Percentiles rank a stretch among this genome's conserved stretches.
Conservation (phyloP, 2,329 filamentous ascomycete species). For the Cytospora piceae region DNA sequence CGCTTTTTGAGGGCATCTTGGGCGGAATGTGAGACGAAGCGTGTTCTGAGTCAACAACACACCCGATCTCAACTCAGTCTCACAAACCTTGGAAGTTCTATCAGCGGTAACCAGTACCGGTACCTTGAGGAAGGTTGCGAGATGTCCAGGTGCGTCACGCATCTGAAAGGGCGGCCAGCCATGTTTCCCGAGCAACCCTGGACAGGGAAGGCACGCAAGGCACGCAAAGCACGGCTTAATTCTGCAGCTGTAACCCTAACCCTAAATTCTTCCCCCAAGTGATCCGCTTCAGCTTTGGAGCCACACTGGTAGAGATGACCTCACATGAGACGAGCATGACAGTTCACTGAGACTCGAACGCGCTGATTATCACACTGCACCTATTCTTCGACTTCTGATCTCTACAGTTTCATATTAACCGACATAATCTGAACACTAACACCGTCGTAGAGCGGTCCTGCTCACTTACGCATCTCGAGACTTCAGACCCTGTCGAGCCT, state of each 20-base stretch:
- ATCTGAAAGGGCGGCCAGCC: not conserved
- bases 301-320: not conserved
- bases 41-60: not conserved
- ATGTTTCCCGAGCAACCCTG: not conserved
- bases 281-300: not conserved
- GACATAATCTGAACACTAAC: not conserved
- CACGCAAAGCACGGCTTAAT: too few relatives aligned
- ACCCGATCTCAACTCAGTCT: not conserved
- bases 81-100: too few relatives aligned
- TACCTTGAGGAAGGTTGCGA: too few relatives aligned
- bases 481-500: not conserved
- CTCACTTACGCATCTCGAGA: not conserved
- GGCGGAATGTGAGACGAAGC: not conserved
- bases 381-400: not conserved
- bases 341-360: not conserved
- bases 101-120: not conserved
- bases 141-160: not conserved
- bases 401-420: not conserved
- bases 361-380: not conserved
- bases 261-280: not conserved
- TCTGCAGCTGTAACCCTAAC: not conserved
- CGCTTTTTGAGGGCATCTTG: conserved; percentile 14
- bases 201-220: not conserved
- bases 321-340: not conserved
- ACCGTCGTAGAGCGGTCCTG: not conserved